These are phyloP conservation scores for Saccharomyces hybrid DNA, from an alignment of 1,139 yeast genomes.

Conservation along the genomic window DNA sequence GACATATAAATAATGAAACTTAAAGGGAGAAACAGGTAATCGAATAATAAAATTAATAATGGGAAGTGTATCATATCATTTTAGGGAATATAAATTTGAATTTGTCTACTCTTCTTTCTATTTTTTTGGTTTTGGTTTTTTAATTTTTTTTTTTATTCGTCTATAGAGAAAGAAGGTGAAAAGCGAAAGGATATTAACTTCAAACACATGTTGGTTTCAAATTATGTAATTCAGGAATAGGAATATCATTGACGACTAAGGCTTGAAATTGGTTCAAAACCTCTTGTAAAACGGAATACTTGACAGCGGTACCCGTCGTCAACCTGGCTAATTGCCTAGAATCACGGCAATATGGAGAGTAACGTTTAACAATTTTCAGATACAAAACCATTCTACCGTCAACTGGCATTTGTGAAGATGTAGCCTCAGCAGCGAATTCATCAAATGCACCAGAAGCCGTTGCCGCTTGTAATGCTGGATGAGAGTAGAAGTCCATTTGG, in stretches of 20 bases:
- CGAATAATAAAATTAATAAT: not conserved
- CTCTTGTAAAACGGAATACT: conserved; percentile 36
- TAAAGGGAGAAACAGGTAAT: not conserved
- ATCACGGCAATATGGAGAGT: conserved; percentile 42
- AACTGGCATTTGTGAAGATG: conserved; percentile 14
- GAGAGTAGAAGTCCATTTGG: conserved; percentile 25
- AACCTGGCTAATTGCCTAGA: conserved; percentile 37
- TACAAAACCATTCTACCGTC: conserved; percentile 48
- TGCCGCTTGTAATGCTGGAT: conserved; percentile 34
- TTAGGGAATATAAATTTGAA: conserved; percentile 1
- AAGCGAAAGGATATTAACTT: conserved; percentile 1
- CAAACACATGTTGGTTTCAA: conserved; percentile 22
- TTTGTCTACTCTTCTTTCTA: not conserved
- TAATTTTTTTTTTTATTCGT: not conserved
- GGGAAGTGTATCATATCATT: not conserved
- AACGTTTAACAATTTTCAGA: conserved; percentile 50
- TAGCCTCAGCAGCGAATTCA: conserved; percentile 18
- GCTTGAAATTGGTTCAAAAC: conserved; percentile 34
- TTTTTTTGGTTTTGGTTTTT: not conserved
- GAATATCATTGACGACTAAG: conserved; percentile 34
- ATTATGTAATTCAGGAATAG: conserved; percentile 34
- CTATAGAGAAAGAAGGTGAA: not conserved
- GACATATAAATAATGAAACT: not conserved
- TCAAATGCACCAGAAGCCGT: conserved; percentile 35
- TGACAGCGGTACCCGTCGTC: conserved; percentile 37